Base-by-base conservation (phyloP, 768 basidiomycete genomes). In the Hortiboletus campestris region DNA sequence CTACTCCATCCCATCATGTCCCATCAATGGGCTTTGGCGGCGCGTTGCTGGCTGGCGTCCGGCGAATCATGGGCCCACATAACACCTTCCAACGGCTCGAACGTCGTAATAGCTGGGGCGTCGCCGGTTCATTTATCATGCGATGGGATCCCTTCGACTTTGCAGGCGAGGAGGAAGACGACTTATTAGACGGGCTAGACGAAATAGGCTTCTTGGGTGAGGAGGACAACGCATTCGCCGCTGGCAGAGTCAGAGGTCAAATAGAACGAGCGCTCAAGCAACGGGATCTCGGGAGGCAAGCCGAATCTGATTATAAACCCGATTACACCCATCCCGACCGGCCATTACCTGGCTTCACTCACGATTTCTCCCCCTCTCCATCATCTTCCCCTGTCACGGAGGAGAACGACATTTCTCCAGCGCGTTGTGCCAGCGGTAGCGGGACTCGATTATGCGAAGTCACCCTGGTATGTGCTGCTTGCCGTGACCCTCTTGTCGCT, bases 21-120 rank as follows among this genome's bases (percentile, higher is more conserved):
- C 88, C 88, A 19, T 57, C 74, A 8, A 82, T 89, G 77, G 84
- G 84, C 14, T 68, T 89, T 22, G 87, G 87, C 9, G 87, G 87
- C 20, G 86, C 82, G 3, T 61, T 88, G 4, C 70, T 87, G 7
- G 75, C 84, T 11, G 63, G 73, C 17, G 71, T 71, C 40, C 67
- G 72, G 13, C 73, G 67, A 42, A 55, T 69, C 35, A 58, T 68
- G 8, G 51, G 36, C 22, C 59, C 59, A 39, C 62, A 46, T 22
- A 36, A 62, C 31, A 32, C 53, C 11, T 12, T 46, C 17, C 63
- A 62, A 22, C 62, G 36, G 14, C 43, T 2, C 29, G 64, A 60
- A 48, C 65, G 45, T 20, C 63, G 32, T 42, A 58, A 59, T 35
- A 11, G 51, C 19, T 71, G 66, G 61, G 67, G 61, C 1, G 49